Base-by-base conservation (phyloP, 83 land plant species). In the Picea abies region DNA sequence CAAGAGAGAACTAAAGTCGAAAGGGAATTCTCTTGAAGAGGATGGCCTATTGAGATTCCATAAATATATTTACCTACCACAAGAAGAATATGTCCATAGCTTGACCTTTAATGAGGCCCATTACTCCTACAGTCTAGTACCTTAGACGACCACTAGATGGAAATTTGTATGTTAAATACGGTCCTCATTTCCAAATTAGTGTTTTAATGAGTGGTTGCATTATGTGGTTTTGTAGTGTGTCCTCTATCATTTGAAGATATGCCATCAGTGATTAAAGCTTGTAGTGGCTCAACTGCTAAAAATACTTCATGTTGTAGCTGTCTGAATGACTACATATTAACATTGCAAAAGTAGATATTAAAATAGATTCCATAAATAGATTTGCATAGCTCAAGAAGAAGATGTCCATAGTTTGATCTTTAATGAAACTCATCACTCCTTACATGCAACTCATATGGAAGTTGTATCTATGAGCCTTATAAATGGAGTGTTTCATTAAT, bases 301-400 rank as follows among this genome's bases (percentile, higher is more conserved):
- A 93, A 90, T 81, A 86, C 84, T 47, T 89, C 99, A 2, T 98
- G 99, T 83, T 98, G 99, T 85, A 90, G 85, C 67, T 89, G 94
- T 60, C 90, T 98, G 80, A 91, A 94, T 82, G 84, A 88, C 82
- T 98, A 96, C 86, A 91, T 98, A 70, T 86, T 88, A 32, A 90
- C 85, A 25, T 80, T 94, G 80, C 99, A 96, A 84, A 94, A 91
- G 82, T 98, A 98, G 75, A 96, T 92, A 94, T 84, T 98, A 35
- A 93, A 96, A n/a, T n/a, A n/a, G 67, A 98, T 98, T 66, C n/a
- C n/a, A n/a, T n/a, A n/a, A n/a, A 96, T 29, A 29, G 29, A 29
- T 29, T 83, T 97, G 29, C 29, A 29, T 29, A 29, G 29, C 29
- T 29, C 29, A 29, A 29, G 29, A 29, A 29, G 29, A 29, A 29